Evolutionary conservation across 2,329 filamentous ascomycete genomes (phyloP), one percentile per base, ranked within the genome.

Genomic region (Simplicillium sp.): DNA sequence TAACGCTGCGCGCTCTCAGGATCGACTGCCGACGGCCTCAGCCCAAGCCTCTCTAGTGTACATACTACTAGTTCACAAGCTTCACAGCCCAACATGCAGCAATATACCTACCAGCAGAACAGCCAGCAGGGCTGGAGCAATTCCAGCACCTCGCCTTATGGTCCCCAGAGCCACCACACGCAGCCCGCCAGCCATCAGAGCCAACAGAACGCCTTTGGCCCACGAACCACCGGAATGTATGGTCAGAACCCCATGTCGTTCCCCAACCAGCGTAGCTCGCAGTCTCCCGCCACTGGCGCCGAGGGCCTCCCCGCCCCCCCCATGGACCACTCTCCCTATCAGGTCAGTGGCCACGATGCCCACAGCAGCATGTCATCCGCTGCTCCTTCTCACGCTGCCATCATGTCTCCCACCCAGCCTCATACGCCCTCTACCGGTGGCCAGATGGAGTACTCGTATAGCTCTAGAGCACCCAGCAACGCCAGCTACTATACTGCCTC

Each of bases 281-380:
- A 58, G 39, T 62, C 61, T 17, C 81, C 83, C 12, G 58, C 66
- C 9, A 70, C 75, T 7, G 66, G 70, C 20, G 69, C 67, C 37
- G 78, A 87, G 54, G 71, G 70, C 37, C 66, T 89, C 41, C 74
- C 83, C 45, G 70, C 76, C 41, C 77, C 82, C 44, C 73, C 81
- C 7, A 87, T 82, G 60, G 81, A 84, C 47, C 68, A 77, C 46
- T 77, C 80, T 48, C 71, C 82, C 45, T 74, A 80, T 35, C 69
- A 79, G 29, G 87, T 64, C 28, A 54, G 56, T 31, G 53, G 55
- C 33, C 60, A 64, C 39, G 58, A 55, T 17, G 58, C 47, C 44
- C 56, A 50, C 36, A 25, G 20, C 20, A 11, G 28, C 37, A 44
- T 44, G 42, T 29, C 38, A 6, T 34, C 42, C 11, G 38, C n/a